Evolutionary conservation across 345 rosid species (phyloP).

Genomic region (Balakata baccata): DNA sequence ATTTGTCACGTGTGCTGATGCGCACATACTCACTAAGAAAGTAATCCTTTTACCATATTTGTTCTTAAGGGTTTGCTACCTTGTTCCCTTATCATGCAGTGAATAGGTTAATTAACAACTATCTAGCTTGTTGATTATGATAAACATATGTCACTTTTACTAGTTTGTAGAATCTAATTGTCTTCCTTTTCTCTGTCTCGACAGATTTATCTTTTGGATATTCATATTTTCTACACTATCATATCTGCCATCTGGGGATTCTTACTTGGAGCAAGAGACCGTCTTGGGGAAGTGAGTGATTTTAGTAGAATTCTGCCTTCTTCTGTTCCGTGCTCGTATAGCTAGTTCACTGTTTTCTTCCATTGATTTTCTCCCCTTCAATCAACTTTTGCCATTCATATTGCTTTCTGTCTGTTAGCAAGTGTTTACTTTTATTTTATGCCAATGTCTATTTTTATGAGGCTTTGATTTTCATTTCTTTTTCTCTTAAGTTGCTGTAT

Average conservation of each 20-base stretch:
- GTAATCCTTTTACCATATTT: not conserved
- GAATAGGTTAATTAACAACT: not conserved
- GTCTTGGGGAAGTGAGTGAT: conserved; percentile 80
- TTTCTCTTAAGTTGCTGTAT: conserved; percentile 7
- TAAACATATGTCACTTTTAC: not conserved
- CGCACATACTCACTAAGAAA: not conserved
- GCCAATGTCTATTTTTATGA: conserved; percentile 11
- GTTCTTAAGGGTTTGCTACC: not conserved
- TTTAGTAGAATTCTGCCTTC: not conserved
- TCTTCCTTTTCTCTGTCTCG: conserved; percentile 9
- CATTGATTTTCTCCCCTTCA: not conserved
- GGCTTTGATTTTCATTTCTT: conserved; percentile 3
- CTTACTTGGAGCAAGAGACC: conserved; percentile 96
- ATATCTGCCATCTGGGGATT: conserved; percentile 88
- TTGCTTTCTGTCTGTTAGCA: not conserved
- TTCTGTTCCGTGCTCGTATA: not conserved
- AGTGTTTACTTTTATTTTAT: not conserved
- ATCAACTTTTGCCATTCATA: no score
- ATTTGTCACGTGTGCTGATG: not conserved
- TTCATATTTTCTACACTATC: conserved; percentile 71
- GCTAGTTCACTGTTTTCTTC: not conserved
- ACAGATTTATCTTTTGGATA: conserved; percentile 93
- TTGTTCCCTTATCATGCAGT: not conserved
- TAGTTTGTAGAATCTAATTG: not conserved
- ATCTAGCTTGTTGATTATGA: not conserved